Percentiles rank a stretch among this genome's conserved stretches.
Evolutionary conservation across 1,284 basidiomycete genomes (phyloP).

Genomic region (Ganoderma sp.): DNA sequence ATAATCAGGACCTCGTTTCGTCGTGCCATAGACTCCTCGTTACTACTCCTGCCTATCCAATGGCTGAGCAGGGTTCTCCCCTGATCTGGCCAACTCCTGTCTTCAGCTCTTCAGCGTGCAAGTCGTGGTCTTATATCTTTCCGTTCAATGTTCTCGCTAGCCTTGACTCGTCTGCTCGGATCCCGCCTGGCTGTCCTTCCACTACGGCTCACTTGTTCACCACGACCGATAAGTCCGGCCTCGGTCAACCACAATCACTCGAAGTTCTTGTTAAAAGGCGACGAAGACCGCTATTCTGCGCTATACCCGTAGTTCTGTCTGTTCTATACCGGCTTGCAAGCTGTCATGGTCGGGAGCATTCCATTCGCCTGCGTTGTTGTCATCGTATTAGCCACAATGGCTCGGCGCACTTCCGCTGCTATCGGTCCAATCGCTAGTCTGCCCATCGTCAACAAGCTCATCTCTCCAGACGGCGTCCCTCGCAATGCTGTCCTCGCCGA

Average conservation of each 20-base stretch:
- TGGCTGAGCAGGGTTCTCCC: no score
- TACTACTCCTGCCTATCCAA: not conserved
- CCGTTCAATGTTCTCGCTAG: no score
- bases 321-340: not conserved
- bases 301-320: slow-evolving; percentile 9
- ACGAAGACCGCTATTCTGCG: not conserved
- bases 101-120: no score
- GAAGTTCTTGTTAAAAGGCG: not conserved
- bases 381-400: not conserved
- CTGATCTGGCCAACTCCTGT: no score
- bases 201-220: no score
- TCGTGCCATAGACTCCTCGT: not conserved
- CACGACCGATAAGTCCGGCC: not conserved
- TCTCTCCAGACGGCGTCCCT: slow-evolving; percentile 37
- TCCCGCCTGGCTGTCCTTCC: no score
- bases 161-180: no score
- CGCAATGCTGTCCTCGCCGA: slow-evolving; percentile 38
- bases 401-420: slow-evolving; percentile 19
- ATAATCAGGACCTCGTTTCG: not conserved
- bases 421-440: slow-evolving; percentile 37
- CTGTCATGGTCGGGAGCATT: not conserved
- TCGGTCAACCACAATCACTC: not conserved
- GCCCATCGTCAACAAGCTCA: slow-evolving; percentile 33
- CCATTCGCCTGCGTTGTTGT: not conserved
- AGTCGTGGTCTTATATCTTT: no score